A percentile compares a stretch with the other conserved stretches of the same genome.
These are phyloP conservation scores for Aspergillus niger DNA, from an alignment of 2,329 filamentous ascomycete genomes.

Conservation along the genomic window DNA sequence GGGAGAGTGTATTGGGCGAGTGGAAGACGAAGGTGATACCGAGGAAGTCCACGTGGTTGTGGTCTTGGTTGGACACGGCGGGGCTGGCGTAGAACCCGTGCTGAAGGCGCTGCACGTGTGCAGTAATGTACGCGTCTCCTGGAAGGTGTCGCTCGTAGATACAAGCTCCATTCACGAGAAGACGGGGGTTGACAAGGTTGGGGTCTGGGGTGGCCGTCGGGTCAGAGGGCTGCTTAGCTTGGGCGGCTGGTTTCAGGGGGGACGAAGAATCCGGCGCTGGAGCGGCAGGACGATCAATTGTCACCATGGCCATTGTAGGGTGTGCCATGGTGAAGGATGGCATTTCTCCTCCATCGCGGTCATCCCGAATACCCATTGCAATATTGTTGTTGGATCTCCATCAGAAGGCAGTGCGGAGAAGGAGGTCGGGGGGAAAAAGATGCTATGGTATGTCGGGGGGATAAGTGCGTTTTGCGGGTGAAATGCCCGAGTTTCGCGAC, in stretches of 20 bases:
- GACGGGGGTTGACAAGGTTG: slow-evolving; percentile 41
- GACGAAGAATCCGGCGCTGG: background rate
- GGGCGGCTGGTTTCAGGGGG: slow-evolving; percentile 3
- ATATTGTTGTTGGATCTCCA: slow-evolving; percentile 4
- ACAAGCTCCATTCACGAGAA: slow-evolving; percentile 44
- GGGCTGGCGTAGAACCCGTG: slow-evolving; percentile 50
- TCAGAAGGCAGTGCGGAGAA: background rate
- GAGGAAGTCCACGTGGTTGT: slow-evolving; percentile 51
- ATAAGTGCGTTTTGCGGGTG: background rate
- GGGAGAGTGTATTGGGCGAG: slow-evolving; percentile 42
- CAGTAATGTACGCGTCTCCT: slow-evolving; percentile 52
- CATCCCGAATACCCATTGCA: slow-evolving; percentile 11
- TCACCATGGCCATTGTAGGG: slow-evolving; percentile 14
- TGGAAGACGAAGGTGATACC: slow-evolving; percentile 55
- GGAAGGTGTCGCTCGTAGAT: slow-evolving; percentile 54
- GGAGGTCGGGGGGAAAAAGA: background rate
- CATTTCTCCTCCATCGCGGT: background rate
- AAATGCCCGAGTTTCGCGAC: background rate
- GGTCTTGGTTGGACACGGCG: slow-evolving; percentile 45
- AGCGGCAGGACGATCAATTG: slow-evolving; percentile 11
- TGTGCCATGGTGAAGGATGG: background rate
- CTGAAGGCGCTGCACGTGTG: slow-evolving; percentile 54
- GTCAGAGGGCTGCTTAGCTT: slow-evolving; percentile 5
- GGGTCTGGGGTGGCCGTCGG: slow-evolving; percentile 29
- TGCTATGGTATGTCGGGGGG: background rate